Conservation (phyloP, 2,329 filamentous ascomycete genomes). For the Phaeosphaeria sp. region DNA sequence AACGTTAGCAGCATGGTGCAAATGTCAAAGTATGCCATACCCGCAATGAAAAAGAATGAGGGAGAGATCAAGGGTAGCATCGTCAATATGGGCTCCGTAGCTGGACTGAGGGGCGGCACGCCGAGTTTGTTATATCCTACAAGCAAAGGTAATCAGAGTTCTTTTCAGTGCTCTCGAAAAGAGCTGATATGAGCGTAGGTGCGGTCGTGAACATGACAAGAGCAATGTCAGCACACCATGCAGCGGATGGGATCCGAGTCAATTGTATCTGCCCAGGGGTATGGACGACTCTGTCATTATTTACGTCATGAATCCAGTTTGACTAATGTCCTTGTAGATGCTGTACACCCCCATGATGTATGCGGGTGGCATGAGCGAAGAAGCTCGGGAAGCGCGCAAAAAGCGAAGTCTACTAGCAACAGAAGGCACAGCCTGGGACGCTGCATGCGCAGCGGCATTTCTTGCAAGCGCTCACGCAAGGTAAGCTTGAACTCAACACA, state of each 20-base stretch:
- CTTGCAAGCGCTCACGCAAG: slow-evolving; percentile 60
- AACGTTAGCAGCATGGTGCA: slow-evolving; percentile 72
- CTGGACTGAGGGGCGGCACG: slow-evolving; percentile 63
- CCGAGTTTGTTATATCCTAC: slow-evolving; percentile 62
- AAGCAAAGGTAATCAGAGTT: slow-evolving; percentile 53
- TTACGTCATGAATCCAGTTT: no score
- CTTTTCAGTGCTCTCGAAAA: no score
- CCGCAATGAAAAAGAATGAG: slow-evolving; percentile 63
- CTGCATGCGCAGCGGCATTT: slow-evolving; percentile 59
- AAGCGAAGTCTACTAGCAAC: slow-evolving; percentile 60
- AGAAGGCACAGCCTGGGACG: slow-evolving; percentile 63
- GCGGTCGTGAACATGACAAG: slow-evolving; percentile 64
- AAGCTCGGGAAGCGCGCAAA: slow-evolving; percentile 57
- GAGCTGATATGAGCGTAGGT: slow-evolving; percentile 31
- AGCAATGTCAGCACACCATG: slow-evolving; percentile 64
- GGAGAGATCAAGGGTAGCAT: slow-evolving; percentile 57
- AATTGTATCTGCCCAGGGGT: slow-evolving; percentile 63
- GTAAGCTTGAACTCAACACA: no score
- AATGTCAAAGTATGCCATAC: slow-evolving; percentile 68
- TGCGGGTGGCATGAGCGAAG: slow-evolving; percentile 57
- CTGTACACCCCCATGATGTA: slow-evolving; percentile 65
- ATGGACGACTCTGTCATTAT: neutral
- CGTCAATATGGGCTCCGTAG: slow-evolving; percentile 69
- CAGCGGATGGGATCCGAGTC: slow-evolving; percentile 57
- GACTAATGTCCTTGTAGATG: slow-evolving; percentile 49